phyloP scores from a whole-genome alignment of 2,329 filamentous ascomycete genomes.

The Fusarium buxicola region DNA sequence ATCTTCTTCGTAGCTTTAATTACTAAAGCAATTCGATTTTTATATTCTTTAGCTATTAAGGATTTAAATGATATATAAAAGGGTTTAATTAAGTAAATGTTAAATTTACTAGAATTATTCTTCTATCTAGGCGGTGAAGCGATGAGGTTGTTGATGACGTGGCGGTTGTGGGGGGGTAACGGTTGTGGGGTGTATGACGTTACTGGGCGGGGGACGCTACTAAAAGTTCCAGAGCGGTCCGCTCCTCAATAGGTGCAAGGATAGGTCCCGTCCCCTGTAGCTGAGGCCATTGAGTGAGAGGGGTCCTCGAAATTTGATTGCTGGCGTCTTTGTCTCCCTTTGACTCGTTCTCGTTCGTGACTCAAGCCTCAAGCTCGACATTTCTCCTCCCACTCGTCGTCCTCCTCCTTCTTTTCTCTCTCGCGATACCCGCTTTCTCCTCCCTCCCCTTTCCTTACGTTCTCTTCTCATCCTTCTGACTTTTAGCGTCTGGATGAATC shows the following conservation, averaged over 20 bases:
- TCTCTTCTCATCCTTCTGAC: constrained; percentile 17
- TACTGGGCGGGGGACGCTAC: constrained; percentile 6
- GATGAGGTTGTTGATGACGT: too few relatives aligned
- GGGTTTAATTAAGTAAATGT: too few relatives aligned
- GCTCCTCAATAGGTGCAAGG: not conserved
- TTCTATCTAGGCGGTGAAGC: too few relatives aligned
- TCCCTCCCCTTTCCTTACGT: constrained; percentile 23
- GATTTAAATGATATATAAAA: too few relatives aligned
- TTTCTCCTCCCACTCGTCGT: constrained; percentile 30
- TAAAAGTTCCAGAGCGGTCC: constrained; percentile 1
- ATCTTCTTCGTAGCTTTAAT: too few relatives aligned
- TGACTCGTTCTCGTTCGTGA: constrained; percentile 31
- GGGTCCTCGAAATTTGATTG: constrained; percentile 31
- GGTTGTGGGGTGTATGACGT: too few relatives aligned
- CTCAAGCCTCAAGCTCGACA: constrained; percentile 33
- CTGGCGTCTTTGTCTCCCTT: constrained; percentile 39
- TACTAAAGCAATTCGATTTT: too few relatives aligned
- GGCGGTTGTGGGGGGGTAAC: too few relatives aligned
- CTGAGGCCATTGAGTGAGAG: constrained; percentile 14
- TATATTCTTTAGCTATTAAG: too few relatives aligned
- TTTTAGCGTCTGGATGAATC: constrained; percentile 51
- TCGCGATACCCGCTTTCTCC: constrained; percentile 29
- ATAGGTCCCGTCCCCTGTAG: constrained; percentile 15
- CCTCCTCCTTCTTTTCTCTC: constrained; percentile 30
- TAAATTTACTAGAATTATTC: too few relatives aligned